Conservation (phyloP, 2,329 filamentous ascomycete species). For the Lojkania enalia region DNA sequence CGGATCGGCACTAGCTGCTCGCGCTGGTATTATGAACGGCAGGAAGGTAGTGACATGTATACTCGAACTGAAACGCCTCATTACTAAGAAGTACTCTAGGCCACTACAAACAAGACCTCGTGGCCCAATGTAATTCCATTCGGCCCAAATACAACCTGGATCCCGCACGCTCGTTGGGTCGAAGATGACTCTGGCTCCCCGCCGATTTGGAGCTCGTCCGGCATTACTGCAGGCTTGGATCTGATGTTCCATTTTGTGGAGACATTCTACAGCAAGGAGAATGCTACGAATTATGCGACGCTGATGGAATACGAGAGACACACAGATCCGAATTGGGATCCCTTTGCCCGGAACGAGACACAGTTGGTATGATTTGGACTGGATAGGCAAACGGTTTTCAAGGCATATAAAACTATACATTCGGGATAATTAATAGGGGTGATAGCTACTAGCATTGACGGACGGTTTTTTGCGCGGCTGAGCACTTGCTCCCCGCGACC, state of each 20-base stretch:
- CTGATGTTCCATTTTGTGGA: constrained; percentile 60
- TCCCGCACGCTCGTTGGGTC: constrained; percentile 64
- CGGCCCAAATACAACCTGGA: constrained; percentile 60
- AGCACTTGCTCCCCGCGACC: constrained; percentile 14
- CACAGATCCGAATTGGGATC: constrained; percentile 55
- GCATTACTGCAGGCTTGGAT: constrained; percentile 65
- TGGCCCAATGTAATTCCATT: constrained; percentile 47
- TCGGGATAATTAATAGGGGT: too few species aligned
- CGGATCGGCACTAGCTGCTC: constrained; percentile 60
- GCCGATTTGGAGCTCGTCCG: constrained; percentile 63
- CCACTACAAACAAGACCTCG: constrained; percentile 48
- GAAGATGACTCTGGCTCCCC: constrained; percentile 57
- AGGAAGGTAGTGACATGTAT: constrained; percentile 46
- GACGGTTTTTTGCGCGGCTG: too few species aligned
- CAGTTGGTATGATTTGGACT: too few species aligned
- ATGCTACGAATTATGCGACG: constrained; percentile 55
- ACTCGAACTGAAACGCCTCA: background rate
- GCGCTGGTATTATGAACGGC: constrained; percentile 62
- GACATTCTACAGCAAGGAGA: constrained; percentile 55
- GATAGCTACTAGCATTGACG: too few species aligned
- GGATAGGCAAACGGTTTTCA: too few species aligned
- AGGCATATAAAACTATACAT: too few species aligned
- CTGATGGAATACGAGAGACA: constrained; percentile 62
- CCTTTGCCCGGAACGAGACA: constrained; percentile 52
- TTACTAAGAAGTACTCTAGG: constrained; percentile 4